Evolutionary conservation across 2,329 filamentous ascomycete species (phyloP).

Genomic region (Stachybotrys elegans): DNA sequence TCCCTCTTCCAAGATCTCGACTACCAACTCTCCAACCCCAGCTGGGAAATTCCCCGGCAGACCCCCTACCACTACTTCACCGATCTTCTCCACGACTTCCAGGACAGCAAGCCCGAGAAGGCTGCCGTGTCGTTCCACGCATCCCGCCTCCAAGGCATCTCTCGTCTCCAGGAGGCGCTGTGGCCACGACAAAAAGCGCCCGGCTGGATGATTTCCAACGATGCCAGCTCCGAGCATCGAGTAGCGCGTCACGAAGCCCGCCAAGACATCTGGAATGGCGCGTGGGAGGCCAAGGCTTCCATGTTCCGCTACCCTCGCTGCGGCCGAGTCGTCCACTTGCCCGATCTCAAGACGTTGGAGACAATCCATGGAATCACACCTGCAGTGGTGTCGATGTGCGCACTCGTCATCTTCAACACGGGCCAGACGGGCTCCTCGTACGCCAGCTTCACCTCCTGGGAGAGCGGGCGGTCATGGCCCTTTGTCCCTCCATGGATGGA

Average conservation of each 20-base stretch:
- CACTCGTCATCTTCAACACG: slow-evolving; percentile 27
- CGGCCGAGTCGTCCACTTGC: slow-evolving; percentile 21
- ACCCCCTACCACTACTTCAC: slow-evolving; percentile 26
- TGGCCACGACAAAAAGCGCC: slow-evolving; percentile 28
- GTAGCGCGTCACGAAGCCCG: slow-evolving; percentile 16
- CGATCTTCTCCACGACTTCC: slow-evolving; percentile 24
- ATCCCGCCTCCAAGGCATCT: slow-evolving; percentile 27
- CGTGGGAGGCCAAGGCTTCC: slow-evolving; percentile 17
- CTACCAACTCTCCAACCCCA: slow-evolving; percentile 17
- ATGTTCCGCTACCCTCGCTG: slow-evolving; percentile 25
- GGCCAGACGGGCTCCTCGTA: slow-evolving; percentile 23
- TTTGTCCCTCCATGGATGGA: slow-evolving; percentile 31
- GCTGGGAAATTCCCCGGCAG: slow-evolving; percentile 11
- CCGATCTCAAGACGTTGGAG: slow-evolving; percentile 16
- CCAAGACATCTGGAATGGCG: slow-evolving; percentile 20
- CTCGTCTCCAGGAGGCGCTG: slow-evolving; percentile 21
- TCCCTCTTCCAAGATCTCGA: slow-evolving; percentile 28
- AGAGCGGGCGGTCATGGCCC: slow-evolving; percentile 29
- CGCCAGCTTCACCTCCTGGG: slow-evolving; percentile 28
- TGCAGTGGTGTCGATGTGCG: slow-evolving; percentile 24
- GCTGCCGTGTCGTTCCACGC: slow-evolving; percentile 23
- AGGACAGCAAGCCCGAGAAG: slow-evolving; percentile 20
- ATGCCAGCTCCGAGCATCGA: slow-evolving; percentile 13
- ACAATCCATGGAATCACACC: slow-evolving; percentile 16
- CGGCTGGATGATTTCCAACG: slow-evolving; percentile 27